phyloP scores from a whole-genome alignment of 2,329 filamentous ascomycete species.

The Colletotrichum sp. region DNA sequence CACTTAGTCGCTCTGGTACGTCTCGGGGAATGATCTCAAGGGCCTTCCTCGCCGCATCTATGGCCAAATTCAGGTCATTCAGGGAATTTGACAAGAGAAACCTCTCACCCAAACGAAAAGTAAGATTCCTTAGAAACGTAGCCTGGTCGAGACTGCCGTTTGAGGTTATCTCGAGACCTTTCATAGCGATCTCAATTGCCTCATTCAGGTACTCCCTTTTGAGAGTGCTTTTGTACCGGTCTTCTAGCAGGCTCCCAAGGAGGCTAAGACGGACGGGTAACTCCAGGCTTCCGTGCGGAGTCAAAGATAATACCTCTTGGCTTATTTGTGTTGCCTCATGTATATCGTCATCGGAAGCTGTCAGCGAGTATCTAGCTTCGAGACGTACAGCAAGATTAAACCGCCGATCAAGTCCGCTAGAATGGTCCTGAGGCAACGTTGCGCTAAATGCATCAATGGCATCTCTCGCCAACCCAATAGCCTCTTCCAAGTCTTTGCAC shows the following conservation, averaged over 20 bases:
- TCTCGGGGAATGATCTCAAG: neutral
- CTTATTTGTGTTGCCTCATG: rapidly evolving
- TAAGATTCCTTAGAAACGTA: neutral
- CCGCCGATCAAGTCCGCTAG: neutral
- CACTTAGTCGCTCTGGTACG: neutral
- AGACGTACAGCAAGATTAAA: neutral
- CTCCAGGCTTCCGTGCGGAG: neutral
- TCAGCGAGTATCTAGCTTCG: neutral
- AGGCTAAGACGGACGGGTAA: rapidly evolving
- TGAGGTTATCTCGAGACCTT: rapidly evolving
- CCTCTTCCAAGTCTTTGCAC: neutral
- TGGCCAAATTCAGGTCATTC: rapidly evolving
- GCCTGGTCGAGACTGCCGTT: neutral
- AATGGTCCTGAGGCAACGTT: neutral
- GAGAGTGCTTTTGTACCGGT: neutral
- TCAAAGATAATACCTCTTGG: neutral
- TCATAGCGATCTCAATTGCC: neutral
- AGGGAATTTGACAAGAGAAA: neutral
- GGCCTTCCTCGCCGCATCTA: neutral
- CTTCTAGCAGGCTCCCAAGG: neutral
- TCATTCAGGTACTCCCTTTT: neutral
- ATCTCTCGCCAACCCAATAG: rapidly evolving
- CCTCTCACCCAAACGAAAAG: neutral
- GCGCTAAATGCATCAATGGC: neutral
- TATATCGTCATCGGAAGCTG: rapidly evolving